Base-by-base conservation (phyloP, 805 yeast genomes). In the Yarrowia yakushimensis region DNA sequence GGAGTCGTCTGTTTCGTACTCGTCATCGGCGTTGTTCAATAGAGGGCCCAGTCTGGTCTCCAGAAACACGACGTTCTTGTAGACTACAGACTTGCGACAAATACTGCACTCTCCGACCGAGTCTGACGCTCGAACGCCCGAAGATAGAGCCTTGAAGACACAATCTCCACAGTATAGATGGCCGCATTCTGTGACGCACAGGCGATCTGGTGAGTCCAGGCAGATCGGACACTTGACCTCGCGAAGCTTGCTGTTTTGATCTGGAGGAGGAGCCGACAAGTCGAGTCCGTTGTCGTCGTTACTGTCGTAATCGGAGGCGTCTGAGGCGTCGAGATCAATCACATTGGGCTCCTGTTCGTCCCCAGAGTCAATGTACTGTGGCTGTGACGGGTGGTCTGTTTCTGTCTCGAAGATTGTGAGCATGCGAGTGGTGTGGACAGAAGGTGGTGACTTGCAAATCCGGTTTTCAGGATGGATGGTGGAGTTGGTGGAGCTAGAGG, bases 81-180 rank as follows among this genome's bases (percentile, higher is more conserved):
- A 73, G 2, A 39, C 54, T 1, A 75, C 73, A 31, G 63, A 63
- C 28, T 69, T 63, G 8, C 77, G 68, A 62, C 78, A 75, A 12
- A 75, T 67, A 11, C 73, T 68, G 68, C 78, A 75, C 28, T 65
- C 70, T n/a, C 77, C 77, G 1, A 28, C 39, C 1, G 62, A 37
- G 8, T 57, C 45, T 2, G 70, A 71, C 18, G 76, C 69, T 9
- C 67, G 42, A 1, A 63, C 54, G 0, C 70, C 59, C 7, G 74
- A 67, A 6, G 69, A 41, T 15, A 75, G 66, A 11, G 77, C 77
- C 33, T 66, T 63, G 60, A 68, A 72, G 1, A 75, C 66, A 63
- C 78, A 75, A 31, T 73, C 73, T 36, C 66, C 50, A 65, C 78
- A 75, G 57, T 73, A 75, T 63, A 74, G 30, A 63, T 75, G 78